Evolutionary conservation across 257 asterid species (phyloP).

Genomic region (Solanum virginianum): DNA sequence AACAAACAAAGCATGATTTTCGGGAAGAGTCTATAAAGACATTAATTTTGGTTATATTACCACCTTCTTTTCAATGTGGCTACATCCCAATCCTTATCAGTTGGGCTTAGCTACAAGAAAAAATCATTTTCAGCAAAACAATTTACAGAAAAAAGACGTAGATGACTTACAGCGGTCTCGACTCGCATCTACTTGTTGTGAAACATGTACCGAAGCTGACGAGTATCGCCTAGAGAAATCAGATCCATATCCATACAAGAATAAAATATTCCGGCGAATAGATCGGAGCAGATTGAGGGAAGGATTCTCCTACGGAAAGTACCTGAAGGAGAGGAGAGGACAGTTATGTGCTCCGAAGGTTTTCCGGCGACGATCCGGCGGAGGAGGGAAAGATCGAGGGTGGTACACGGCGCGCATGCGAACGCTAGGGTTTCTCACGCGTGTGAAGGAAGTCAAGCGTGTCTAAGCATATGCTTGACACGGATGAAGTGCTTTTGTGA

Average conservation of each 20-base stretch:
- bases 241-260: constrained; percentile 22
- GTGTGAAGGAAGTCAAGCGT: constrained; percentile 40
- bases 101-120: not conserved
- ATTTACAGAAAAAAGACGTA: not conserved
- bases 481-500: constrained; percentile 29
- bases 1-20: not conserved
- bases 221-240: not conserved
- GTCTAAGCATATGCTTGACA: constrained; percentile 39
- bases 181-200: not conserved
- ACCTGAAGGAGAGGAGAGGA: not conserved
- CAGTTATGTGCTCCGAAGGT: not conserved
- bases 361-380: constrained; percentile 65
- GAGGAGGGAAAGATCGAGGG: constrained; percentile 19
- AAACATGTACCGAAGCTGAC: not conserved
- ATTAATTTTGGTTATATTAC: not conserved
- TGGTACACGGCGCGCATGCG: constrained; percentile 20
- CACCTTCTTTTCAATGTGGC: not conserved
- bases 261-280: constrained; percentile 16
- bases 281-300: constrained; percentile 5
- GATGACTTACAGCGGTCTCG: constrained; percentile 15
- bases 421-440: constrained; percentile 41
- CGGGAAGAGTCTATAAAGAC: not conserved
- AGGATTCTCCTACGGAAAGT: not conserved
- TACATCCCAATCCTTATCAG: not conserved
- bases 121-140: not conserved